Base-by-base conservation (phyloP, 345 rosid species). In the Eucalyptus cladocalyx region DNA sequence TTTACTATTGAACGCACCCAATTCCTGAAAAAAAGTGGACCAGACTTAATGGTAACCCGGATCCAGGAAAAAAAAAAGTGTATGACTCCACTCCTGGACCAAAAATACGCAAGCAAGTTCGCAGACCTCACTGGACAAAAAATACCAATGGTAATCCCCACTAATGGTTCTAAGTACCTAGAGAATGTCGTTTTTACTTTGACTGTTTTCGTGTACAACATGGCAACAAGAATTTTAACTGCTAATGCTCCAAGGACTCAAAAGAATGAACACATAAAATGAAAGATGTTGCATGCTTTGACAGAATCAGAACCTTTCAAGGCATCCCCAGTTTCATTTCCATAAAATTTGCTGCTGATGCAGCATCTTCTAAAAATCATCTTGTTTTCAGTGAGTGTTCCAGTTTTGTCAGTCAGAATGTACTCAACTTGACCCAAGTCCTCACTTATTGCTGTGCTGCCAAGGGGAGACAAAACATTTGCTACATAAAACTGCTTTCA, bases 401-500 rank as follows among this genome's bases (percentile, higher is more conserved):
- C 99, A 34, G 99, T 98, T 95, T 98, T 98, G 92, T 98, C 99
- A 17, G 99, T 98, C 93, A 98, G 93, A 91, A 98, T 96, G 93
- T 97, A 97, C 94, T 98, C 99, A 91, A 98, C 99, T 94, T 98
- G 99, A 90, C 99, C 99, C 92, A 98, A 95, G 94, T 98, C 99
- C 93, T 98, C 99, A 89, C 99, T 98, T 92, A 98, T 97, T 93
- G 99, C 99, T 95, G 99, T 97, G 96, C 99, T 98, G 99, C 96
- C 95, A 92, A 94, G 93, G 88, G 92, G 80, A 95, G 93, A 88
- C 91, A 90, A 90, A 80, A 88, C 85, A 88, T 62, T 88, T 62
- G 56, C 81, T 28, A 26, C 89, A 90, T 91, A 91, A 89, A 89
- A 60, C 58, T 51, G 28, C 34, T 54, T 32, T 86, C 80, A 67